phyloP scores from a whole-genome alignment of 2,329 filamentous ascomycete genomes.

The Fusarium austroafricanum region DNA sequence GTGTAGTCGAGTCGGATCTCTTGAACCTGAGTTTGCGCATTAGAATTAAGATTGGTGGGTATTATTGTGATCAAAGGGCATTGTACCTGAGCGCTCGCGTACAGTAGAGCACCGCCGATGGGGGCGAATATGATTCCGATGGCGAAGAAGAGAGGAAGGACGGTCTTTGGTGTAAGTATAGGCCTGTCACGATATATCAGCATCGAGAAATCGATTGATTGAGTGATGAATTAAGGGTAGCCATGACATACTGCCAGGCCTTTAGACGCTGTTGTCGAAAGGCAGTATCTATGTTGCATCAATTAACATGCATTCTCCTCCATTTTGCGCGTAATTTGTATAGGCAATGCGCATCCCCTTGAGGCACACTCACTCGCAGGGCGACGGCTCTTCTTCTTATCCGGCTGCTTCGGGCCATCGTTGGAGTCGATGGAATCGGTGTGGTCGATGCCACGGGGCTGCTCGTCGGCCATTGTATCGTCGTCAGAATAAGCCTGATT shows the following conservation, averaged over 20 bases:
- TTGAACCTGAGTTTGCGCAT: conserved; percentile 72
- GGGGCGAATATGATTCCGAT: conserved; percentile 94
- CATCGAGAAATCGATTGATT: conserved; percentile 22
- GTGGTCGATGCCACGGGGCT: conserved; percentile 57
- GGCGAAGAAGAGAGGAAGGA: conserved; percentile 89
- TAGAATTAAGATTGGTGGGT: conserved; percentile 14
- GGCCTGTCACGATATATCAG: conserved; percentile 70
- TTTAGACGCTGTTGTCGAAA: conserved; percentile 97
- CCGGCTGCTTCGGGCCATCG: conserved; percentile 65
- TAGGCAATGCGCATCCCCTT: conserved; percentile 8
- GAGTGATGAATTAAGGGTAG: conserved; percentile 13
- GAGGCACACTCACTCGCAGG: conserved; percentile 77
- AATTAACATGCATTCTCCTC: conserved; percentile 33
- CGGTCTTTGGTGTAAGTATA: conserved; percentile 94
- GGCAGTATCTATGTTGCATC: conserved; percentile 77
- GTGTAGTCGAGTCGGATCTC: conserved; percentile 94
- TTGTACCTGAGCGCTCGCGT: conserved; percentile 80
- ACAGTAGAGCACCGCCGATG: conserved; percentile 87
- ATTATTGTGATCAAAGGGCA: not conserved
- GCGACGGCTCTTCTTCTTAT: conserved; percentile 91
- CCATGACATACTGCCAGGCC: conserved; percentile 89
- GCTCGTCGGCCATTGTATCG: conserved; percentile 60
- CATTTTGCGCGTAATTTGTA: not conserved
- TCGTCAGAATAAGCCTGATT: conserved; percentile 30
- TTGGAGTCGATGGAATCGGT: conserved; percentile 67